Base-by-base conservation (phyloP, 2,329 filamentous ascomycete genomes). In the Xylaria multiplex region DNA sequence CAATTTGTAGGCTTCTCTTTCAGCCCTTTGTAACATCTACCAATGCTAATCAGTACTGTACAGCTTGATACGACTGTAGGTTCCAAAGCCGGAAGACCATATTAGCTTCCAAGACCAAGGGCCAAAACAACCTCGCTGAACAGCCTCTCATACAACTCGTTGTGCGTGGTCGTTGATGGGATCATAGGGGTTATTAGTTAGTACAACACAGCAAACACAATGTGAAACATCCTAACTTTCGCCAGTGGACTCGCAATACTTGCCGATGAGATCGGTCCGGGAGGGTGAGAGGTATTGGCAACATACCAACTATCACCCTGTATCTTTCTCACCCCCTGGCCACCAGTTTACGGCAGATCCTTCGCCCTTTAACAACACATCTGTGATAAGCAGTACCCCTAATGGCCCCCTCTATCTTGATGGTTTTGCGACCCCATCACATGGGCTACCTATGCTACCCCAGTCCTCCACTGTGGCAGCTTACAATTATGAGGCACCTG, bases 241-340 rank as follows among this genome's bases (percentile, higher is more conserved):
- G 2, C n/a, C 14, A 67, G 65, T 64, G 61, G 32, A 48, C 11
- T 53, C 52, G 7, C 61, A 43, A 27, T 37, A 35, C 4, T 14
- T 22, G 6, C 43, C 42, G 1, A 16, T 8, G n/a, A 27, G 5
- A 35, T 37, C 32, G 49, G 37, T 19, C 19, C 45, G 55, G 59
- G 54, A 63, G 13, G 19, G 53, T 13, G 52, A 55, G n/a, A 19
- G 37, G 1, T 27, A 40, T 16, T 32, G 24, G 48, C 52, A 7
- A 50, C 37, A 56, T 40, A 7, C 1, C 6, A 40, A 9, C 40
- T 7, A 19, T 32, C 24, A 2, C 16, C 13, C 43, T 46, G 22
- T 4, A 7, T 49, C n/a, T 24, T 9, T 35, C 30, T 14, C 48
- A 16, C 42, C 49, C 7, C 16, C 22, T 3, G 8, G 30, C 16